Percentiles rank a stretch among this genome's conserved stretches.
Evolutionary conservation across 345 rosid genomes (phyloP).

Genomic region (Turritis glabra): DNA sequence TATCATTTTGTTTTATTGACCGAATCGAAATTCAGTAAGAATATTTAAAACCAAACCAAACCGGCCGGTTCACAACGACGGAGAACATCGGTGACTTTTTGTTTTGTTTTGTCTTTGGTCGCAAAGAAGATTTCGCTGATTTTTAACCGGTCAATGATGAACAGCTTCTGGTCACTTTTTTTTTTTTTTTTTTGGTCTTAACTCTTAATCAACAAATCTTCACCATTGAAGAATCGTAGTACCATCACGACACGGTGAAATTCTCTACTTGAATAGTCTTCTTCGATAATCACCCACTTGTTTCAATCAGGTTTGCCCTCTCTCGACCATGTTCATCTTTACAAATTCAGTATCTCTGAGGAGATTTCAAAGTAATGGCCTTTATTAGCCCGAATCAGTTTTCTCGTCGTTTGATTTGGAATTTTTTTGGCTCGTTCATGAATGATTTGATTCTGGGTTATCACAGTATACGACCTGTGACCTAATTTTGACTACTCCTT

Average conservation of each 20-base stretch:
- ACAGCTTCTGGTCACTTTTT: neutral
- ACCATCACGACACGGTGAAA: constrained; percentile 17
- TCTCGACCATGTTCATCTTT: constrained; percentile 3
- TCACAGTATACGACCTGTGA: neutral
- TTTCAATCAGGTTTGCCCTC: constrained; percentile 31
- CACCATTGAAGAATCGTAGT: constrained; percentile 2
- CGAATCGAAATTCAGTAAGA: neutral
- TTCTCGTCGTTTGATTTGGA: constrained; percentile 4
- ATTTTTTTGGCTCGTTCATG: neutral
- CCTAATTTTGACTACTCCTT: neutral
- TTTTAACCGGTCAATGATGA: constrained; percentile 26
- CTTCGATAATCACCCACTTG: constrained; percentile 4
- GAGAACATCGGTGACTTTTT: neutral
- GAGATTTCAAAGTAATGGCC: neutral
- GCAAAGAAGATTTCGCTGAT: neutral
- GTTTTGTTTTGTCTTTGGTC: too few species aligned
- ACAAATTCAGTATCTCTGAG: neutral
- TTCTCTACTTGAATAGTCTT: constrained; percentile 15
- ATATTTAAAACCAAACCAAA: neutral
- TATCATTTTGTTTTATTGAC: too few species aligned
- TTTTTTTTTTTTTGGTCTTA: neutral
- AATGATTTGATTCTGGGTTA: constrained; percentile 19
- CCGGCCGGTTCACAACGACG: neutral
- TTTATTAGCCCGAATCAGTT: neutral
- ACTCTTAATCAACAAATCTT: neutral